phyloP scores from a whole-genome alignment of 257 asterid species.

The Fraxinus pennsylvanica region DNA sequence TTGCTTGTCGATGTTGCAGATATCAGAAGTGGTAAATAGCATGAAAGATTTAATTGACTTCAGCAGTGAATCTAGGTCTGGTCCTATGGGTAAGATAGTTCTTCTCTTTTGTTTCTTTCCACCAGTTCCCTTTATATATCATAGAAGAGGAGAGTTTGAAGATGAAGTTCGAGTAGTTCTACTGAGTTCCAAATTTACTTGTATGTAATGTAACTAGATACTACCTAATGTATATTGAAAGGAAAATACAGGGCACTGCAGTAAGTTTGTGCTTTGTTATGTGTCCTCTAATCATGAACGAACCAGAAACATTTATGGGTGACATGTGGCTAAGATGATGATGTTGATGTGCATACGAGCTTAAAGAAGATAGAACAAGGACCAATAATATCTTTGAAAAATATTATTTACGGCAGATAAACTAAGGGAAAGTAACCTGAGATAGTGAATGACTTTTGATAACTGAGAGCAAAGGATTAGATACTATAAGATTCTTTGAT shows the following conservation, averaged over 20 bases:
- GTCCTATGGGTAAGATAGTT: slow-evolving; percentile 91
- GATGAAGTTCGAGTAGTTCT: not conserved
- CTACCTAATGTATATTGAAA: not conserved
- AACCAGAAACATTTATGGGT: not conserved
- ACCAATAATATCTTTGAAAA: not conserved
- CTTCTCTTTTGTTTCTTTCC: slow-evolving; percentile 16
- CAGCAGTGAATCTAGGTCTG: slow-evolving; percentile 81
- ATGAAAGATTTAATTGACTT: slow-evolving; percentile 98
- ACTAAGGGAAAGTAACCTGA: not conserved
- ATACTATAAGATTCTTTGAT: not conserved
- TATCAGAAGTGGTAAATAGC: slow-evolving; percentile 99
- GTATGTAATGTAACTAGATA: not conserved
- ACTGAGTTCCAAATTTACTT: not conserved
- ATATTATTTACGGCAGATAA: not conserved
- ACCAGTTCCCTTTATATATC: not conserved
- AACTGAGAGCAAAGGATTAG: not conserved
- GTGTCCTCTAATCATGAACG: not conserved
- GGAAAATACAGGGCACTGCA: not conserved
- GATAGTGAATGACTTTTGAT: not conserved
- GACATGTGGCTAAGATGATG: not conserved
- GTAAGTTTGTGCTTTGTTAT: not conserved
- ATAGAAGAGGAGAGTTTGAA: not conserved
- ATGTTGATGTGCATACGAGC: not conserved
- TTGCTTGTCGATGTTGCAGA: slow-evolving; percentile 53
- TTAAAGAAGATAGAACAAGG: not conserved